Evolutionary conservation across 306 rosid genomes (phyloP).

Genomic region (Abrus precatorius): DNA sequence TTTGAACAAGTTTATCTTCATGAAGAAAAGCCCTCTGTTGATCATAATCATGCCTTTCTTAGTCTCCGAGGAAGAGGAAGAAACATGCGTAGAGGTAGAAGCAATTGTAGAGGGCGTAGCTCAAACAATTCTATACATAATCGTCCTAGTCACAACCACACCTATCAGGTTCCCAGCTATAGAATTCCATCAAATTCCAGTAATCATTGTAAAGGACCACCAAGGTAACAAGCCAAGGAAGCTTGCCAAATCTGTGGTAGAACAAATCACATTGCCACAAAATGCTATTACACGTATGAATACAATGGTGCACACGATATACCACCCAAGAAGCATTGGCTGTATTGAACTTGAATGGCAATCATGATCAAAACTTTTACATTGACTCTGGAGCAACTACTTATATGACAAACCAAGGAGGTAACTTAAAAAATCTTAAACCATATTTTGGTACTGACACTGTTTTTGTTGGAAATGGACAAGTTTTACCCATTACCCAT

Average conservation of each 20-base stretch:
- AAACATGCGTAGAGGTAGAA: too few relatives aligned
- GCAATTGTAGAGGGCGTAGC: not conserved
- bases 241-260: slow-evolving; percentile 26
- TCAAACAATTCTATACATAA: not conserved
- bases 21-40: too few relatives aligned
- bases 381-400: not conserved
- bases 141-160: not conserved
- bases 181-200: not conserved
- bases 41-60: too few relatives aligned
- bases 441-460: not conserved
- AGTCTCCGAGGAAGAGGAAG: too few relatives aligned
- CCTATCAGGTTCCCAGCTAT: not conserved
- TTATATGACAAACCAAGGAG: slow-evolving; percentile 5
- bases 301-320: not conserved
- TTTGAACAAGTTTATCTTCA: too few relatives aligned
- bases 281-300: not conserved
- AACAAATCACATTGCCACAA: slow-evolving; percentile 15
- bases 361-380: not conserved
- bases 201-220: not conserved
- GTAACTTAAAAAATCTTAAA: not conserved
- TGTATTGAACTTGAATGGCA: not conserved
- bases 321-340: slow-evolving; percentile 6
- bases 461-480: not conserved
- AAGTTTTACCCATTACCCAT: not conserved
- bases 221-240: slow-evolving; percentile 1